These are phyloP conservation scores for Cordyceps farinosa DNA, from an alignment of 2,329 filamentous ascomycete species.

Conservation along the genomic window DNA sequence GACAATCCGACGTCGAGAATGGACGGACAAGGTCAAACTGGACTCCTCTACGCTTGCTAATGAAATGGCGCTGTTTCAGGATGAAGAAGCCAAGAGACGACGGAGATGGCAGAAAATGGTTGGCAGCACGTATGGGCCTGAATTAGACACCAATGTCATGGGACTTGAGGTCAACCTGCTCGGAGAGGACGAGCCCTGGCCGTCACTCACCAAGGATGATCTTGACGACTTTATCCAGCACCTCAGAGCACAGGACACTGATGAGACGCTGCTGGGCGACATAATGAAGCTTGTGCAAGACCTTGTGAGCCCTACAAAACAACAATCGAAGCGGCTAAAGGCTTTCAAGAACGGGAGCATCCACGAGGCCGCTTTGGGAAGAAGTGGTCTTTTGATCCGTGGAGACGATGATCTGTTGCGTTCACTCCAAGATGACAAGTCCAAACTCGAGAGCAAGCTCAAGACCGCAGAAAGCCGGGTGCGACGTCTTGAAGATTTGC, in stretches of 20 bases:
- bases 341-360: conserved; percentile 96
- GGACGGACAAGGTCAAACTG: conserved; percentile 83
- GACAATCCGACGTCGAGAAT: conserved; percentile 80
- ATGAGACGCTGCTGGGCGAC: conserved; percentile 65
- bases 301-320: conserved; percentile 75
- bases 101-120: conserved; percentile 88
- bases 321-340: conserved; percentile 81
- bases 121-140: conserved; percentile 68
- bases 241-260: conserved; percentile 62
- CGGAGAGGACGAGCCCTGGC: conserved; percentile 77
- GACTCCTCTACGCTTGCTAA: conserved; percentile 87
- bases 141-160: conserved; percentile 64
- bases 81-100: conserved; percentile 85
- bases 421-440: conserved; percentile 79
- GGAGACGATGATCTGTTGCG: conserved; percentile 81
- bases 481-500: conserved; percentile 82
- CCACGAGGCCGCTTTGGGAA: conserved; percentile 83
- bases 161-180: conserved; percentile 83
- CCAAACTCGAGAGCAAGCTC: conserved; percentile 67
- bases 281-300: conserved; percentile 74
- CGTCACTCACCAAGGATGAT: conserved; percentile 69
- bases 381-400: conserved; percentile 77
- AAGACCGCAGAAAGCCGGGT: conserved; percentile 87
- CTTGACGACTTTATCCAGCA: conserved; percentile 68
- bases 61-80: conserved; percentile 86